Evolutionary conservation across 768 basidiomycete genomes (phyloP).

Genomic region (Trametes meyenii): DNA sequence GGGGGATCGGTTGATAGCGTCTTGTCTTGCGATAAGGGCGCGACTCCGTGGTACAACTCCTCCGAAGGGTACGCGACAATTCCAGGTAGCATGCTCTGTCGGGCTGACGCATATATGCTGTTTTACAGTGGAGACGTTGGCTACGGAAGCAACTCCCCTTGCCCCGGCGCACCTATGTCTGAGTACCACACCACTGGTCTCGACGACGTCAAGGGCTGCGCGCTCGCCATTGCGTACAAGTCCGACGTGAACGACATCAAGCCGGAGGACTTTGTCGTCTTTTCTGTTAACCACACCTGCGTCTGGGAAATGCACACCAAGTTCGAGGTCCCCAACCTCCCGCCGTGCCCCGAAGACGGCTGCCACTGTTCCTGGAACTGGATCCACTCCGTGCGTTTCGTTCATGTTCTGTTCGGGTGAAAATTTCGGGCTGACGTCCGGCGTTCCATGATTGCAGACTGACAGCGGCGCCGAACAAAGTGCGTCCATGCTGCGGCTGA

Average conservation of each 20-base stretch:
- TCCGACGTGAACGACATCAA: constrained; percentile 38
- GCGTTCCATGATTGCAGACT: constrained; percentile 13
- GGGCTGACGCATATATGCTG: background rate
- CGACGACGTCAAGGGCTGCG: constrained; percentile 40
- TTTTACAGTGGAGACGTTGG: constrained; percentile 30
- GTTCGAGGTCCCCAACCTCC: constrained; percentile 49
- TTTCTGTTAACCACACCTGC: constrained; percentile 47
- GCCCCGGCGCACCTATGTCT: constrained; percentile 23
- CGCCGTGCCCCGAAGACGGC: constrained; percentile 44
- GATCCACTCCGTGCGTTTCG: constrained; percentile 37
- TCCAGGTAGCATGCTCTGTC: background rate
- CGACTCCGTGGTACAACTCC: constrained; percentile 56
- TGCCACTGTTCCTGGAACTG: constrained; percentile 50
- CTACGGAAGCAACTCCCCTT: constrained; percentile 28
- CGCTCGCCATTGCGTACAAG: constrained; percentile 48
- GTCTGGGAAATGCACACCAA: constrained; percentile 44
- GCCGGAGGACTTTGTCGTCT: constrained; percentile 46
- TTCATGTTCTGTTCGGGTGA: background rate
- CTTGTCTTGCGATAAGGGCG: constrained; percentile 61
- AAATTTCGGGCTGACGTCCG: background rate
- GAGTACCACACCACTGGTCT: constrained; percentile 36
- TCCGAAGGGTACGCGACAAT: constrained; percentile 32
- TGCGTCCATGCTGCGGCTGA: constrained; percentile 20
- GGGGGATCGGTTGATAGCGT: constrained; percentile 55
- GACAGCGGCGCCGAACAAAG: constrained; percentile 42